These are phyloP conservation scores for Dioscorea alata DNA, from an alignment of 106 monocot genomes.

Conservation along the genomic window DNA sequence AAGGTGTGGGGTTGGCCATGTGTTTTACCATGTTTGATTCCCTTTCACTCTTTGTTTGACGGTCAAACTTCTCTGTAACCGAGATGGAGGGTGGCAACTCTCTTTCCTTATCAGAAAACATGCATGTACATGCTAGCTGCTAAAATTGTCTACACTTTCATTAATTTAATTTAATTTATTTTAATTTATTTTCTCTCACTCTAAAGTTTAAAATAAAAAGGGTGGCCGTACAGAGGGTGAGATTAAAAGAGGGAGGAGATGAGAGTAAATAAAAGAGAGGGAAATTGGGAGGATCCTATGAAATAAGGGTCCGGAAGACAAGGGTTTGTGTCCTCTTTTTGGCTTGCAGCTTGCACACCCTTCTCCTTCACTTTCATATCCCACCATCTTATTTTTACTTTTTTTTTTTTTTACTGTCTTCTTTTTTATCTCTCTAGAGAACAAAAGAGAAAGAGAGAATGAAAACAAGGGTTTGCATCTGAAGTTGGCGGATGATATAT, in stretches of 20 bases:
- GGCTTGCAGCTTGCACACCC: constrained; percentile 40
- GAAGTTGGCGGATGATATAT: too few relatives aligned
- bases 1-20: constrained; percentile 28
- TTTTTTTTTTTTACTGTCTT: not conserved
- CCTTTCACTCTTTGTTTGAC: constrained; percentile 22
- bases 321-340: constrained; percentile 69
- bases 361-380: not conserved
- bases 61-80: constrained; percentile 61
- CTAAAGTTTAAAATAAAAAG: not conserved
- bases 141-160: too few relatives aligned
- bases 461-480: too few relatives aligned
- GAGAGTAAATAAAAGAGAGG: constrained; percentile 9
- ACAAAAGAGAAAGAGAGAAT: too few relatives aligned
- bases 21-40: constrained; percentile 59
- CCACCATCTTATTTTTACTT: not conserved
- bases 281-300: constrained; percentile 9
- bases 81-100: constrained; percentile 12
- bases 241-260: not conserved
- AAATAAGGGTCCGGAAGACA: constrained; percentile 53
- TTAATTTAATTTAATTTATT: not conserved
- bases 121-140: too few relatives aligned
- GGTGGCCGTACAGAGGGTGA: too few relatives aligned
- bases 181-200: not conserved
- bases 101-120: not conserved
- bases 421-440: not conserved